Base-by-base conservation (phyloP, 768 basidiomycete species). In the Pulveroboletus sp. region DNA sequence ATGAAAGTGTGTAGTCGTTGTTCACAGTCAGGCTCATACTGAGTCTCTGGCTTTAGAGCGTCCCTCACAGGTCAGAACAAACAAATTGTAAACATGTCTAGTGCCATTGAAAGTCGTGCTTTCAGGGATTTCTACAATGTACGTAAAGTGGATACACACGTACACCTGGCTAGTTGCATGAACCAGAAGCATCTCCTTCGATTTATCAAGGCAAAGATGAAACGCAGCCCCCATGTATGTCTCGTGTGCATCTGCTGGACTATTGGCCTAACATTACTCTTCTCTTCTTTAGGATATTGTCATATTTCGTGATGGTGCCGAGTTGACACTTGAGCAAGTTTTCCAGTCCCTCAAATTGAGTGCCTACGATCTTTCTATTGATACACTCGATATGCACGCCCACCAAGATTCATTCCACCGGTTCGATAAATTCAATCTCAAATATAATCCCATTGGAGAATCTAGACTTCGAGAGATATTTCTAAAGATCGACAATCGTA, bases 201-300 rank as follows among this genome's bases (percentile, higher is more conserved):
- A 8, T 98, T 99, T 72, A 97, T 99, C 74, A 99, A 99, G 69
- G 83, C 86, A n/a, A 95, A 95, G 66, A 94, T 96, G 92, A 93
- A 93, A 71, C 83, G 82, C 21, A 83, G 76, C 57, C 86, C 93
- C 2, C 63, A 93, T 42, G 92, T 90, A 49, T 38, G 79, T 62
- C 28, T 40, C 39, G 15, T 47, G 32, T 31, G 14, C 32, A 38
- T 33, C 45, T 21, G 17, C 43, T 43, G 24, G 26, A 33, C 4
- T 33, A 17, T 21, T 21, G 6, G 3, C 8, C 7, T 54, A 8
- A 54, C n/a, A 5, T 32, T 9, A 1, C 24, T n/a, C 14, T 33
- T 17, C 24, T n/a, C 14, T 33, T 17, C 31, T 50, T 50, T 56
- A 96, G 93, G 95, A 99, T 62, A 79, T 93, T 30, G 96, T 99